Evolutionary conservation across 139 green algal genomes (phyloP).

Genomic region (Coccomyxa sp.): DNA sequence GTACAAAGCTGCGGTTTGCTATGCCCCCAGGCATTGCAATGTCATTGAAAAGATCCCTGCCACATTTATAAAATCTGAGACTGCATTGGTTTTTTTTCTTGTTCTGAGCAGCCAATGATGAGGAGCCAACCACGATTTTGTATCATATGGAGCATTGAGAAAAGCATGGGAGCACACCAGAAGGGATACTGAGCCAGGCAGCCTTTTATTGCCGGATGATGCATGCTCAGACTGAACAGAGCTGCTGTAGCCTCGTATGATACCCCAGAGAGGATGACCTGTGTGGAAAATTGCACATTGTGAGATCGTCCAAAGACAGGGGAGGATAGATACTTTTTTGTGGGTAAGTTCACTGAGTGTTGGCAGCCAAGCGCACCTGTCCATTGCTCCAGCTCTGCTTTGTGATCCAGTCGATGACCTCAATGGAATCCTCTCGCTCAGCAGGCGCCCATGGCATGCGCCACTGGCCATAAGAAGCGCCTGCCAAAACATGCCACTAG

Average conservation of each 20-base stretch:
- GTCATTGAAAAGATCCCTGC: conserved; percentile 19
- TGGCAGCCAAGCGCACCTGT: conserved; percentile 5
- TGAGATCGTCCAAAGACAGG: too few relatives aligned
- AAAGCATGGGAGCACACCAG: conserved; percentile 6
- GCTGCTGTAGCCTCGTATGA: conserved; percentile 19
- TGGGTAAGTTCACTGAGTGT: neutral
- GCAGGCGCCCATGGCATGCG: conserved; percentile 1
- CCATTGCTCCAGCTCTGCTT: conserved; percentile 19
- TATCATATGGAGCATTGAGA: too few relatives aligned
- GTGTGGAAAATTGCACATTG: neutral
- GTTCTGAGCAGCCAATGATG: neutral
- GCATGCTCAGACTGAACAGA: conserved; percentile 7
- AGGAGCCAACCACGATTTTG: neutral
- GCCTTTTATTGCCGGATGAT: conserved; percentile 13
- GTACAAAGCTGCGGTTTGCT: conserved; percentile 14
- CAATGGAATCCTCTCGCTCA: conserved; percentile 12
- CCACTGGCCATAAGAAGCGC: conserved; percentile 24
- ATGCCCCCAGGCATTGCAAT: conserved; percentile 21
- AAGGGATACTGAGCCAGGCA: conserved; percentile 14
- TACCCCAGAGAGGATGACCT: conserved; percentile 16
- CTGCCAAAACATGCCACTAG: neutral
- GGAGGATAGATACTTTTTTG: neutral
- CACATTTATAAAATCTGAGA: neutral
- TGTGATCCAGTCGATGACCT: conserved; percentile 21
- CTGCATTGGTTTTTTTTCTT: neutral